Evolutionary conservation across 164 flowering plant genomes (phyloP), one percentile per base, ranked within the genome.

Genomic region (Vitis amurensis): DNA sequence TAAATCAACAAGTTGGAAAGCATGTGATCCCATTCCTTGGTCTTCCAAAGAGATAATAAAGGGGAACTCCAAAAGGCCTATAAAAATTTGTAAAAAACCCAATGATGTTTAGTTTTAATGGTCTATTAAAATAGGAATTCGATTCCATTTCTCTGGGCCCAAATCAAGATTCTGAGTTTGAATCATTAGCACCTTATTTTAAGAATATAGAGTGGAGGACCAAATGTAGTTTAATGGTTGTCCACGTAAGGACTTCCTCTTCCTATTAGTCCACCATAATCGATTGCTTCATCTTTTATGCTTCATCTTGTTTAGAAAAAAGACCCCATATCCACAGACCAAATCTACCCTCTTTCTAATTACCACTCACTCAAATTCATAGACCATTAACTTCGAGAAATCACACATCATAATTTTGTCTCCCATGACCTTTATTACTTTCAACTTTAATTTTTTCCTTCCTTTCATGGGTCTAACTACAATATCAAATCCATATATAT

Each of bases 111-210:
- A 7, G 64, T 61, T 61, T 61, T 37, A 3, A n/a, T 16, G 59
- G 16, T n/a, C 19, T 57, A 3, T 11, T 37, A 12, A 61, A 31
- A 61, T 31, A 7, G 61, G 66, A 62, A 67, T 67, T 55, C 2
- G 76, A 73, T 73, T 73, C 76, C 62, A 9, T 53, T 62, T 67
- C 61, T 48, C 31, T 14, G 37, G 71, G 76, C 55, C 55, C 51
- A 44, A 50, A 55, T 13, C 16, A 55, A 55, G 29, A 31, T 51
- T 44, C 53, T 17, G 31, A 51, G 56, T 13, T 53, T 27, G 53
- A 17, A 64, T 37, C 31, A 61, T 61, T 61, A 61, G 23, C 50
- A 61, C 15, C 17, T 61, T n/a, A 10, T 17, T 19, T 16, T 57
- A 57, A 16, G 11, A 57, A 19, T 7, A 16, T 8, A 7, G 3